Evolutionary conservation across 306 rosid species (phyloP).

Genomic region (Trifolium subterraneum): DNA sequence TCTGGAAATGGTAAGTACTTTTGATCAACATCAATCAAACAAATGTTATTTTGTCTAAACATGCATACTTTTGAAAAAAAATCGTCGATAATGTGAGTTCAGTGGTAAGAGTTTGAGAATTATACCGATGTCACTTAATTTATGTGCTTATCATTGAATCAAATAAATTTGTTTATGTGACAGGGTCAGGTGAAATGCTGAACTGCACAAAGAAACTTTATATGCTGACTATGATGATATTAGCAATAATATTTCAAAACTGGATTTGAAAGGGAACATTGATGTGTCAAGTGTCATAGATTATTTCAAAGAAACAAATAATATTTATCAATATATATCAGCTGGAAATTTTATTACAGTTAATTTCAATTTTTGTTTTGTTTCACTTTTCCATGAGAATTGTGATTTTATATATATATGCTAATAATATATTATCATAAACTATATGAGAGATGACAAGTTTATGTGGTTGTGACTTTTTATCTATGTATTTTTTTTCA

Average conservation of each 20-base stretch:
- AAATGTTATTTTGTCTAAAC: no score
- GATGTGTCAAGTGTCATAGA: not conserved
- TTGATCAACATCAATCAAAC: no score
- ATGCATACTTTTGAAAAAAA: no score
- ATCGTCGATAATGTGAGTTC: not conserved
- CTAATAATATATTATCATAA: no score
- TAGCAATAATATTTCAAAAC: constrained; percentile 35
- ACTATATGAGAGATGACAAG: no score
- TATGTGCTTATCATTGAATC: not conserved
- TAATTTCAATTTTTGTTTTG: not conserved
- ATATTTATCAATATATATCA: not conserved
- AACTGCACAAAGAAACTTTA: constrained; percentile 37
- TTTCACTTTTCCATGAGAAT: not conserved
- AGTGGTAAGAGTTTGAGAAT: not conserved
- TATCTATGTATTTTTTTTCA: not conserved
- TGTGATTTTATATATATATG: no score
- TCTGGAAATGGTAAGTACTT: not conserved
- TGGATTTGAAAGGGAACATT: constrained; percentile 20
- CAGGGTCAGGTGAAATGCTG: constrained; percentile 45
- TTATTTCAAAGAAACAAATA: not conserved
- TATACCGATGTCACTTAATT: not conserved
- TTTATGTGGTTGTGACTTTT: no score
- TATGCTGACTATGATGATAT: constrained; percentile 15
- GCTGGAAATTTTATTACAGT: not conserved
- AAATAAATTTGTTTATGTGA: constrained; percentile 13